Conservation (phyloP, 2,329 filamentous ascomycete species). For the Fusarium nanum region DNA sequence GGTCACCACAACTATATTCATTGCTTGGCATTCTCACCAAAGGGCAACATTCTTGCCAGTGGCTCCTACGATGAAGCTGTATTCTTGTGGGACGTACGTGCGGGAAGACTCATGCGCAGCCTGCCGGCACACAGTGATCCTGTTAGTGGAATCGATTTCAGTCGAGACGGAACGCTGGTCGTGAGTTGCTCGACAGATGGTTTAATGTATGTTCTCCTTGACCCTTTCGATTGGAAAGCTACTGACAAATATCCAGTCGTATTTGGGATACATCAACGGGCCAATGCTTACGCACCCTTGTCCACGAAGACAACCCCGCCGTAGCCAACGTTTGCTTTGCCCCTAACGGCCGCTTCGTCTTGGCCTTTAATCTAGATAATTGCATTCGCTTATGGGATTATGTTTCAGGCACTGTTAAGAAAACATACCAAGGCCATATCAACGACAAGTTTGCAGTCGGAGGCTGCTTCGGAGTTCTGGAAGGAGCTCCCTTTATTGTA, state of each 20-base stretch:
- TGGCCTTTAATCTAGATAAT: constrained; percentile 91
- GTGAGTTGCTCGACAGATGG: constrained; percentile 93
- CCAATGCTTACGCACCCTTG: constrained; percentile 92
- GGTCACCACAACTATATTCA: constrained; percentile 98
- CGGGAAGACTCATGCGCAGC: constrained; percentile 87
- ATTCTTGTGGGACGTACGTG: constrained; percentile 94
- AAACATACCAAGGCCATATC: constrained; percentile 94
- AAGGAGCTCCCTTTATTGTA: constrained; percentile 71
- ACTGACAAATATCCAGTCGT: constrained; percentile 62
- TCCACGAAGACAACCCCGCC: constrained; percentile 94
- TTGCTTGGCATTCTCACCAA: constrained; percentile 93
- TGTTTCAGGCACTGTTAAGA: constrained; percentile 88
- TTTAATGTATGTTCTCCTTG: constrained; percentile 70
- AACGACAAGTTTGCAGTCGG: constrained; percentile 88
- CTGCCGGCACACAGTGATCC: constrained; percentile 95
- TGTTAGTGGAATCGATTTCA: constrained; percentile 92
- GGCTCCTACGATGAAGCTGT: constrained; percentile 98
- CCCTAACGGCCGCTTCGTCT: constrained; percentile 91
- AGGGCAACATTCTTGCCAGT: constrained; percentile 95
- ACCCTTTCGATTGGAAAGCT: not conserved
- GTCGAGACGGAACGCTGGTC: constrained; percentile 89
- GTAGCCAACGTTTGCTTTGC: constrained; percentile 92
- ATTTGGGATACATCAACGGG: constrained; percentile 97
- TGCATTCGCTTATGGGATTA: constrained; percentile 96
- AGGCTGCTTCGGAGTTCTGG: constrained; percentile 78